Percentiles rank a stretch among this genome's conserved stretches.
phyloP scores from a whole-genome alignment of 306 rosid species.

The Hylodesmum podocarpum region DNA sequence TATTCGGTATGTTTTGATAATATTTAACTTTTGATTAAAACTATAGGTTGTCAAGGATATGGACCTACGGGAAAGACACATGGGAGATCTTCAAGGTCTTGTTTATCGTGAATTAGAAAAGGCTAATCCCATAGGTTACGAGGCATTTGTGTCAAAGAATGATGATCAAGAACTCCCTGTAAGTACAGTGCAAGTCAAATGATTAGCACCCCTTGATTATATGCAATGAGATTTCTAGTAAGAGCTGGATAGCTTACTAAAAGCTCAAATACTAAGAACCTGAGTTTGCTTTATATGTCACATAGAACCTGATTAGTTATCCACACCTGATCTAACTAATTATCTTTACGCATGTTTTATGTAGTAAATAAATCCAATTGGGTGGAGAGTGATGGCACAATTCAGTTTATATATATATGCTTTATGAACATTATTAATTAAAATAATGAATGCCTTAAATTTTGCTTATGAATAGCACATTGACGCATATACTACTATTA shows the following conservation, averaged over 20 bases:
- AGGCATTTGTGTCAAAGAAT: constrained; percentile 51
- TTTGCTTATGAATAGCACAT: background rate
- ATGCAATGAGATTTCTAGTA: background rate
- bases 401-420: background rate
- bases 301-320: background rate
- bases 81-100: constrained; percentile 81
- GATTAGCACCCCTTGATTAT: background rate
- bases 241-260: background rate
- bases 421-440: background rate
- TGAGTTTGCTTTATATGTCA: background rate
- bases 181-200: constrained; percentile 22
- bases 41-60: constrained; percentile 64
- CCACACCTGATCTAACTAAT: background rate
- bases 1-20: background rate
- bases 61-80: constrained; percentile 74
- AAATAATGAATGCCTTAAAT: background rate
- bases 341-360: background rate
- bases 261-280: background rate
- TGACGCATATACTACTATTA: background rate
- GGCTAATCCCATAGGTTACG: constrained; percentile 46
- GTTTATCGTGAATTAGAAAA: constrained; percentile 41
- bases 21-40: background rate
- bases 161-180: constrained; percentile 69
- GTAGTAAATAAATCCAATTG: background rate
- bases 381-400: constrained; percentile 66